These are phyloP conservation scores for Plasmodium gallinaceum DNA, from an alignment of 169 alveolate species.

Conservation along the genomic window DNA sequence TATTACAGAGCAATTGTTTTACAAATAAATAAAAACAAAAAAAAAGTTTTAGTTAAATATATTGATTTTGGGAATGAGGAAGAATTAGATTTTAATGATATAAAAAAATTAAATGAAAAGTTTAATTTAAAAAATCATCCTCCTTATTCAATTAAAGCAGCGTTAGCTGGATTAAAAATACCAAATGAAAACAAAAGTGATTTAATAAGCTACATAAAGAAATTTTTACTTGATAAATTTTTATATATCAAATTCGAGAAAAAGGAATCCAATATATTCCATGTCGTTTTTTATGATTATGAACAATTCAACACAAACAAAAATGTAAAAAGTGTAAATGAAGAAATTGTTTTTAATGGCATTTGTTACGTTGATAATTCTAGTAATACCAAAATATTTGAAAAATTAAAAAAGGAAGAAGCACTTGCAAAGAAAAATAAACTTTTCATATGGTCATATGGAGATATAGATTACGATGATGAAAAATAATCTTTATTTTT, in stretches of 20 bases:
- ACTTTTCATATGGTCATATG: slow-evolving; percentile 67
- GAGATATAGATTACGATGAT: slow-evolving; percentile 73
- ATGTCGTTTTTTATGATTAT: slow-evolving; percentile 73
- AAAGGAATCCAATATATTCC: slow-evolving; percentile 17
- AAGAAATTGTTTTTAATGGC: slow-evolving; percentile 45
- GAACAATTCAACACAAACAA: slow-evolving; percentile 69
- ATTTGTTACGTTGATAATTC: slow-evolving; percentile 57
- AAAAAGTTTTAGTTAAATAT: slow-evolving; percentile 54
- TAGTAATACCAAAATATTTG: slow-evolving; percentile 74
- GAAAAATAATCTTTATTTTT: neutral
- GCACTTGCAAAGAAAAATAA: slow-evolving; percentile 41
- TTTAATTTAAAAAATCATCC: slow-evolving; percentile 45
- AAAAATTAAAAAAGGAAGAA: slow-evolving; percentile 67
- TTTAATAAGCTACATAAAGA: slow-evolving; percentile 35
- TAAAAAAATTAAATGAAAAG: slow-evolving; percentile 39
- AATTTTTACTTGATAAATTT: slow-evolving; percentile 61
- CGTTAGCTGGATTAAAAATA: slow-evolving; percentile 64
- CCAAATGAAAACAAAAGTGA: slow-evolving; percentile 67
- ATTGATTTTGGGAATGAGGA: slow-evolving; percentile 76
- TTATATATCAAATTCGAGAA: slow-evolving; percentile 71
- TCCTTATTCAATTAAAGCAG: slow-evolving; percentile 33
- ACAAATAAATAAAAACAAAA: slow-evolving; percentile 55
- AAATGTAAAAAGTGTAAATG: slow-evolving; percentile 73
- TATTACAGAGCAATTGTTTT: slow-evolving; percentile 58
- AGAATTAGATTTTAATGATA: slow-evolving; percentile 49